These are phyloP conservation scores for Xylaria sp. DNA, from an alignment of 2,329 filamentous ascomycete genomes.

Conservation along the genomic window DNA sequence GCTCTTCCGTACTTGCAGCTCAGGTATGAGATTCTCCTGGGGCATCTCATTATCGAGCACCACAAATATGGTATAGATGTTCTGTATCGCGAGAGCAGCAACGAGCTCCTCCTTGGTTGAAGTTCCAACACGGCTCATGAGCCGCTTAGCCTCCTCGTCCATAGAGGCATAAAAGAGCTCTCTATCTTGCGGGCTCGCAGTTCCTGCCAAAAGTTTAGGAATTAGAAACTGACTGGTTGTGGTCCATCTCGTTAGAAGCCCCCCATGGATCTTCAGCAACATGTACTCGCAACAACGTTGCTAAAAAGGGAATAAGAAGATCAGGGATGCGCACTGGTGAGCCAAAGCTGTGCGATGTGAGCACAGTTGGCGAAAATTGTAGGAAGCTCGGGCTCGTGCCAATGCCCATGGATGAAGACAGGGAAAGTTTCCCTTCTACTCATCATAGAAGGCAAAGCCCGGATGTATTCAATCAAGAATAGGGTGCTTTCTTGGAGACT, in stretches of 20 bases:
- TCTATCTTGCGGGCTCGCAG: not conserved
- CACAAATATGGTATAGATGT: slow-evolving; percentile 38
- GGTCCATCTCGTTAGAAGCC: not conserved
- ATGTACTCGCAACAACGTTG: not conserved
- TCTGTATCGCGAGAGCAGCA: slow-evolving; percentile 33
- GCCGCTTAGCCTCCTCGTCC: slow-evolving; percentile 35
- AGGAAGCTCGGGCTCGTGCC: slow-evolving; percentile 36
- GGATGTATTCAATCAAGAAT: slow-evolving; percentile 41
- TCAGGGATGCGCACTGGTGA: slow-evolving; percentile 12
- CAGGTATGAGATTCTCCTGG: slow-evolving; percentile 23
- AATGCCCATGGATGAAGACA: slow-evolving; percentile 41
- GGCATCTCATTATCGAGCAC: slow-evolving; percentile 32
- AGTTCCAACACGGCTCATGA: slow-evolving; percentile 24
- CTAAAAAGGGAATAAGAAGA: not conserved
- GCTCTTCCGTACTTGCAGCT: slow-evolving; percentile 34
- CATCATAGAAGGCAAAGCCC: slow-evolving; percentile 41
- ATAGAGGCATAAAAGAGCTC: slow-evolving; percentile 35
- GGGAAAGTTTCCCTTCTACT: slow-evolving; percentile 40
- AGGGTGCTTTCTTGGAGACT: slow-evolving; percentile 36
- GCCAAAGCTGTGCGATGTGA: slow-evolving; percentile 35
- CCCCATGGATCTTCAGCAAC: not conserved
- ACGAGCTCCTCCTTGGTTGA: slow-evolving; percentile 30
- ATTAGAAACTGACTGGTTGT: not conserved
- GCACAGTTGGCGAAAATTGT: slow-evolving; percentile 35
- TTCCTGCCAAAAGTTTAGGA: not conserved